Evolutionary conservation across 2,329 filamentous ascomycete genomes (phyloP).

Genomic region (Colletotrichum orchidophilum): DNA sequence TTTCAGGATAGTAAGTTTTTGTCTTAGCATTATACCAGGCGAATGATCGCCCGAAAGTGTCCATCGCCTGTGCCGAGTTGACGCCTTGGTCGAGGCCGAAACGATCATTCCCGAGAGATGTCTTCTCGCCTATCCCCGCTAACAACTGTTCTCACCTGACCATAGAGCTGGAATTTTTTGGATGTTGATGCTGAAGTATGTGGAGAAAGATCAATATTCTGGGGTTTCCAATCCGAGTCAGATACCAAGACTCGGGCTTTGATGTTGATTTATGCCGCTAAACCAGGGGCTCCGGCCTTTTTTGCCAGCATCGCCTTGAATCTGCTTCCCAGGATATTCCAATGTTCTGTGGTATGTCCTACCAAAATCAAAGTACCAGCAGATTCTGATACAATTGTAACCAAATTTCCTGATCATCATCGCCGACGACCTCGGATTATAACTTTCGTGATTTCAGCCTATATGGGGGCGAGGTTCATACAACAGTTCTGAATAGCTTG

Average conservation of each 20-base stretch:
- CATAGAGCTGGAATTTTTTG: background rate
- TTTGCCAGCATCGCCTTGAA: no score
- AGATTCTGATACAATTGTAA: slow-evolving; percentile 1
- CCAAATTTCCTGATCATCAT: slow-evolving; percentile 47
- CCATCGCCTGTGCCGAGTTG: slow-evolving; percentile 48
- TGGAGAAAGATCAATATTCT: no score
- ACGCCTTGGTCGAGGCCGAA: slow-evolving; percentile 51
- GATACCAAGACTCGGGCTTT: no score
- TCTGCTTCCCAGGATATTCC: no score
- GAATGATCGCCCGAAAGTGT: slow-evolving; percentile 44
- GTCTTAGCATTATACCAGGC: slow-evolving; percentile 40
- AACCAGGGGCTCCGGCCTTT: no score
- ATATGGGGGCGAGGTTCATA: slow-evolving; percentile 46
- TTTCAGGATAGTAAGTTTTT: slow-evolving; percentile 38
- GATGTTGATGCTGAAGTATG: background rate
- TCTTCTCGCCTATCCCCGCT: background rate
- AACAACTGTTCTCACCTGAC: background rate
- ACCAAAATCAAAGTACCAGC: no score
- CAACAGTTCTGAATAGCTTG: slow-evolving; percentile 50
- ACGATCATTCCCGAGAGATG: slow-evolving; percentile 26
- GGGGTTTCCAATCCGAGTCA: no score
- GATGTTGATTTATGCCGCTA: no score
- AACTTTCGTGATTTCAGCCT: slow-evolving; percentile 43
- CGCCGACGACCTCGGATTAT: slow-evolving; percentile 47
- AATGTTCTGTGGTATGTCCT: background rate